These are phyloP conservation scores for Dryas integrifolia DNA, from an alignment of 331 rosid species.

Conservation along the genomic window DNA sequence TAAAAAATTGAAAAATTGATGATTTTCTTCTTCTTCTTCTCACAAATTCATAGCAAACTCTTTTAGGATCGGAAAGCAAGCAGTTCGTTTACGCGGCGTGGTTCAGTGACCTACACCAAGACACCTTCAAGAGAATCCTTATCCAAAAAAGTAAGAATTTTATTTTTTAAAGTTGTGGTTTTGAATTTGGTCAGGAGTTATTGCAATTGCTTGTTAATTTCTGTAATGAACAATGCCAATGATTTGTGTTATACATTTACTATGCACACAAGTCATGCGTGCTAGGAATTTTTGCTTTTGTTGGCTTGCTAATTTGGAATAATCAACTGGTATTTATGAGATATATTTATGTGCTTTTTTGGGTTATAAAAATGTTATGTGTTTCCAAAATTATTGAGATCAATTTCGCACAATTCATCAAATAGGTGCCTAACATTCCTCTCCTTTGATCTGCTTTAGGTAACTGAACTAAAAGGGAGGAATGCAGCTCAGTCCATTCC, in stretches of 20 bases:
- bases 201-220: background rate
- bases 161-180: background rate
- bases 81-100: constrained; percentile 84
- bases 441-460: constrained; percentile 36
- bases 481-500: constrained; percentile 61
- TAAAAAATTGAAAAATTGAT: background rate
- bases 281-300: background rate
- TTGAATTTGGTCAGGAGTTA: background rate
- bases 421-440: constrained; percentile 16
- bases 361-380: background rate
- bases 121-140: constrained; percentile 81
- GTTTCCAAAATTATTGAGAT: background rate
- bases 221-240: constrained; percentile 1
- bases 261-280: too few relatives aligned
- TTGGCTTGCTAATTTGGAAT: background rate
- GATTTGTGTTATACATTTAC: background rate
- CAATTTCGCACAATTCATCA: background rate
- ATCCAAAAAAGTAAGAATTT: constrained; percentile 53
- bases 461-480: constrained; percentile 53
- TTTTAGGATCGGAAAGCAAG: constrained; percentile 77
- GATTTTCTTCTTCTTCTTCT: background rate
- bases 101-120: constrained; percentile 85
- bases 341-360: background rate
- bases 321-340: constrained; percentile 17
- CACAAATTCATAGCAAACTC: background rate